phyloP scores from a whole-genome alignment of 2,329 filamentous ascomycete genomes.

The Neocatenulostroma microsporum region DNA sequence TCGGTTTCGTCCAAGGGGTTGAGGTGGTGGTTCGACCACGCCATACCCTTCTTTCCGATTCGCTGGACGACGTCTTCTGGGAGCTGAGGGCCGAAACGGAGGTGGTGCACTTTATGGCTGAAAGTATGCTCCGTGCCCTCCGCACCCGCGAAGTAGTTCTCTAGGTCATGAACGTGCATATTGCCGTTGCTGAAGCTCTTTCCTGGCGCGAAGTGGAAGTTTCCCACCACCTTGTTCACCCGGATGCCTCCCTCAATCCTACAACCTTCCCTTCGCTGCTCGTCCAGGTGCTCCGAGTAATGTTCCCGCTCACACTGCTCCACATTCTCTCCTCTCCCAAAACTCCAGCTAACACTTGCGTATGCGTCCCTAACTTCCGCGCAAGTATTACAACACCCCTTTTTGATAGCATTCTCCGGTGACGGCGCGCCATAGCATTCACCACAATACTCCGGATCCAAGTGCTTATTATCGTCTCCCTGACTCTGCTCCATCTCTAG shows the following conservation, averaged over 20 bases:
- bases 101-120: conserved; percentile 75
- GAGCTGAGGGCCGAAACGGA: conserved; percentile 88
- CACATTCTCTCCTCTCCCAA: conserved; percentile 82
- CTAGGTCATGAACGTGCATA: conserved; percentile 94
- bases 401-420: conserved; percentile 62
- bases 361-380: conserved; percentile 96
- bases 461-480: conserved; percentile 55
- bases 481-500: conserved; percentile 64
- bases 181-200: conserved; percentile 94
- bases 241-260: conserved; percentile 84
- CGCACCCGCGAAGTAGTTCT: conserved; percentile 80
- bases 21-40: conserved; percentile 82
- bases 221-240: conserved; percentile 97
- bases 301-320: conserved; percentile 95
- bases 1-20: conserved; percentile 80
- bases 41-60: conserved; percentile 47
- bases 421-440: conserved; percentile 79
- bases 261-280: conserved; percentile 85
- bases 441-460: conserved; percentile 89
- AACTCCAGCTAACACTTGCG: conserved; percentile 81
- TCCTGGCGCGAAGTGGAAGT: conserved; percentile 96
- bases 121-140: conserved; percentile 71
- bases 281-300: conserved; percentile 80
- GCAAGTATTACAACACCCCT: conserved; percentile 95
- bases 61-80: conserved; percentile 65